Evolutionary conservation across 352 stramenopile species (phyloP), one percentile per base, ranked within the genome.

Genomic region (Globisporangium orthogonon): DNA sequence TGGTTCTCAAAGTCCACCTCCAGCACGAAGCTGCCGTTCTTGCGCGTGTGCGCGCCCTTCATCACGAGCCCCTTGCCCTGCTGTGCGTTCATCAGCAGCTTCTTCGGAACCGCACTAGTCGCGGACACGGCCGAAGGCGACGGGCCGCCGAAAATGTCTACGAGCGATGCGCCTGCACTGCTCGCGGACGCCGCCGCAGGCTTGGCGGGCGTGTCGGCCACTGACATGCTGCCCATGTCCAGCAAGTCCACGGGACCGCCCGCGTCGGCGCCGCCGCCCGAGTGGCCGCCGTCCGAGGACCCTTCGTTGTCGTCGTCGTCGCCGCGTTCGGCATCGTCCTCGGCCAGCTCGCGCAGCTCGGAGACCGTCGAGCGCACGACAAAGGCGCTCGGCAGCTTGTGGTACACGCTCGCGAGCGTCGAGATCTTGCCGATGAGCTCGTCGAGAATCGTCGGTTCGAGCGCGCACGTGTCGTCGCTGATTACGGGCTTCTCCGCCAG

Each of bases 401-500:
- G 97, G 73, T 99, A 99, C 41, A 99, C 96, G 65, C 87, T 97
- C 6, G 90, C 87, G 18, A 99, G 85, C 13, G 97, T 99, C 50
- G 95, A 97, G 67, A 99, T 98, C 72, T 99, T 97, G 52, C 78
- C 84, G 56, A 99, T 97, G 30, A 99, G 70, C 43, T 98, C 83
- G 62, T 99, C 97, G 9, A 99, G 76, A 53, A 99, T 80, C 23
- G 83, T 82, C 30, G 94, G 83, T 66, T 99, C 97, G 28, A 99
- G 75, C 1, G 85, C 81, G 56, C 97, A 98, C 31, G 96, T 99
- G 71, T 99, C 96, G 75, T 99, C 97, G 63, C 89, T 97, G 79
- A 99, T 99, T n/a, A 98, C 95, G 4, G 97, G 97, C 66, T 99
- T 99, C 70, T 99, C 96, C 7, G 94, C 94, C 4, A 99, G 80